Conservation (phyloP, 2,329 filamentous ascomycete species). For the Aspergillus tanneri region DNA sequence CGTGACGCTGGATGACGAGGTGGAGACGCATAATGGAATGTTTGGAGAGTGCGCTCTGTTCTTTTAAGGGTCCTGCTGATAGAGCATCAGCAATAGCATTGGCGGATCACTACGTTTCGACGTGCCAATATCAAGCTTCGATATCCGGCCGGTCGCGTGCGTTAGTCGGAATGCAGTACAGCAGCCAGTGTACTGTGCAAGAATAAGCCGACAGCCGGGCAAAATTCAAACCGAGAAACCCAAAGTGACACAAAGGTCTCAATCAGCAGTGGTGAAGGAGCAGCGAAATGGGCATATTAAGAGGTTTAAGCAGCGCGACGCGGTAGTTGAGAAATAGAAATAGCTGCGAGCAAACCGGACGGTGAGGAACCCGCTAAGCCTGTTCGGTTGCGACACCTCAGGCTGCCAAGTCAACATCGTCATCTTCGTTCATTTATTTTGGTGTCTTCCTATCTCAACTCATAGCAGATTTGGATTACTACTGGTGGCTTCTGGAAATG, state of each 20-base stretch:
- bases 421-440: too few species aligned
- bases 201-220: background rate
- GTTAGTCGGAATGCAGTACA: too few species aligned
- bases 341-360: background rate
- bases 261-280: too few species aligned
- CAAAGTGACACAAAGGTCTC: background rate
- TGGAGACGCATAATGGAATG: conserved; percentile 64
- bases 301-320: background rate
- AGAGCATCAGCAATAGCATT: background rate
- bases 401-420: too few species aligned
- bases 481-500: too few species aligned
- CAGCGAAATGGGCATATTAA: too few species aligned
- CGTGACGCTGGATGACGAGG: conserved; percentile 69
- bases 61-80: background rate
- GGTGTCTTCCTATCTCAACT: too few species aligned
- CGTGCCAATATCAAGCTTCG: background rate
- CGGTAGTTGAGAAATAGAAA: background rate
- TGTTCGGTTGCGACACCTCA: too few species aligned
- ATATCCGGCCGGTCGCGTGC: background rate
- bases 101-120: background rate
- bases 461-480: too few species aligned
- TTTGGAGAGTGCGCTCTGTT: background rate
- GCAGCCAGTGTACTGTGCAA: background rate
- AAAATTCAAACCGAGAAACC: background rate
- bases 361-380: too few species aligned